Percentiles rank a stretch among this genome's conserved stretches.
Evolutionary conservation across 768 basidiomycete species (phyloP).

Genomic region (Boletus barrowsii): DNA sequence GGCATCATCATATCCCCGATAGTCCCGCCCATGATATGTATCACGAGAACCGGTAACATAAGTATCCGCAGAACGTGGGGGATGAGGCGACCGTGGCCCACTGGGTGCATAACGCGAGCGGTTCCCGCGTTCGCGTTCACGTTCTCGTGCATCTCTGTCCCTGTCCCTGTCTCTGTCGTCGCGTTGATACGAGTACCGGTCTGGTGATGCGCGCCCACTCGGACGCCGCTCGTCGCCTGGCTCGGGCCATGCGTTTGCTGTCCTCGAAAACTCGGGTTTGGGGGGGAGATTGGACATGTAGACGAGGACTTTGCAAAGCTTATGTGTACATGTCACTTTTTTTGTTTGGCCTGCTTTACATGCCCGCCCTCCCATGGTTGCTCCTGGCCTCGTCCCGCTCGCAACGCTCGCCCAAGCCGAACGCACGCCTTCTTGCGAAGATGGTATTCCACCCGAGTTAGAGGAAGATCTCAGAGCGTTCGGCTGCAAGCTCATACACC

Average conservation of each 20-base stretch:
- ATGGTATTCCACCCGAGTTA: conserved; percentile 76
- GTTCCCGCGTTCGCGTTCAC: conserved; percentile 21
- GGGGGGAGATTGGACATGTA: conserved; percentile 29
- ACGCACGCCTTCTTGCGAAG: conserved; percentile 74
- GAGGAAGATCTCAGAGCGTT: conserved; percentile 88
- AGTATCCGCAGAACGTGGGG: conserved; percentile 12
- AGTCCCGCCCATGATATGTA: conserved; percentile 16
- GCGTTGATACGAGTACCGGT: conserved; percentile 19
- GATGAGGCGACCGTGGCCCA: conserved; percentile 14
- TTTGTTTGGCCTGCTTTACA: conserved; percentile 25
- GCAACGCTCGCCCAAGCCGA: conserved; percentile 79
- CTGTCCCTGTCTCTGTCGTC: conserved; percentile 27
- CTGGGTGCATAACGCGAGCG: conserved; percentile 16
- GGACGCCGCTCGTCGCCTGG: conserved; percentile 22
- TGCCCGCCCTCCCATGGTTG: conserved; percentile 33
- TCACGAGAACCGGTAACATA: conserved; percentile 20
- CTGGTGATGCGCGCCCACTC: conserved; percentile 22
- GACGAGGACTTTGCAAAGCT: neutral
- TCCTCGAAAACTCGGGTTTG: conserved; percentile 30
- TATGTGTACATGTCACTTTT: no score
- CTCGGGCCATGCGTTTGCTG: conserved; percentile 18
- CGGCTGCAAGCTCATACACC: conserved; percentile 93
- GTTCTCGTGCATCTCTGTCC: conserved; percentile 13
- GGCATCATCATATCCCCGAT: conserved; percentile 19
- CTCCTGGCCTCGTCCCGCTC: conserved; percentile 66